Conservation (phyloP, 495 filamentous ascomycete species). For the Lasiosphaeris hirsuta region DNA sequence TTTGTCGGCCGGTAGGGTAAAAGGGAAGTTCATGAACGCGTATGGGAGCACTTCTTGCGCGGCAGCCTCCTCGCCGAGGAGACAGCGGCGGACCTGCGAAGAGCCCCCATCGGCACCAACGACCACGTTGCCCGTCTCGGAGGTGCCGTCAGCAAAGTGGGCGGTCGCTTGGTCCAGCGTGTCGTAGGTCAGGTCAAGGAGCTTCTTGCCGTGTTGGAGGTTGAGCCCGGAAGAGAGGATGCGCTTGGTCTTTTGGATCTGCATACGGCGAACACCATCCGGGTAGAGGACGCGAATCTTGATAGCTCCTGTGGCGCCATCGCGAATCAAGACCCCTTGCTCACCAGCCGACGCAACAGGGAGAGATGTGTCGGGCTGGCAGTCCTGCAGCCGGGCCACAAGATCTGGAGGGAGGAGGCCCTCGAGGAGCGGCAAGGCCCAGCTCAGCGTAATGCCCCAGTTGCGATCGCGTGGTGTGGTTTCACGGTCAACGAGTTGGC, state of each 20-base stretch:
- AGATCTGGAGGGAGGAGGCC: conserved; percentile 1
- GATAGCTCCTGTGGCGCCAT: conserved; percentile 5
- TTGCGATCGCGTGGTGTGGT: conserved; percentile 11
- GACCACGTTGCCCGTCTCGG: background rate
- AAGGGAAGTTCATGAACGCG: conserved; percentile 15
- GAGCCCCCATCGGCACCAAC: conserved; percentile 8
- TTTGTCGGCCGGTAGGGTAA: conserved; percentile 10
- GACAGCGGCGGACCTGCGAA: conserved; percentile 7
- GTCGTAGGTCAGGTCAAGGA: background rate
- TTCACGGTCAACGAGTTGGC: conserved; percentile 6
- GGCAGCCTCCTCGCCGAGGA: conserved; percentile 7
- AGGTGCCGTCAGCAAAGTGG: conserved; percentile 9
- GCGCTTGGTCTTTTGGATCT: conserved; percentile 14
- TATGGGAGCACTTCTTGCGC: conserved; percentile 13
- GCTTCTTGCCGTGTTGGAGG: conserved; percentile 12
- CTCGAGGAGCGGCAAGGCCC: conserved; percentile 7
- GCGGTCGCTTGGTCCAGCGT: background rate
- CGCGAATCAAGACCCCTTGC: conserved; percentile 10
- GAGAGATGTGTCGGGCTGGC: conserved; percentile 11
- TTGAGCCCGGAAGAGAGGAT: conserved; percentile 6
- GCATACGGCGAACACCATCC: conserved; percentile 10
- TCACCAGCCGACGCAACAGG: background rate
- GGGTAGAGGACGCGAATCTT: conserved; percentile 10
- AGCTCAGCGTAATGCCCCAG: conserved; percentile 12
- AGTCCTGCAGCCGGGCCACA: background rate